Conservation (phyloP, 768 basidiomycete genomes). For the Lentinula sp. region DNA sequence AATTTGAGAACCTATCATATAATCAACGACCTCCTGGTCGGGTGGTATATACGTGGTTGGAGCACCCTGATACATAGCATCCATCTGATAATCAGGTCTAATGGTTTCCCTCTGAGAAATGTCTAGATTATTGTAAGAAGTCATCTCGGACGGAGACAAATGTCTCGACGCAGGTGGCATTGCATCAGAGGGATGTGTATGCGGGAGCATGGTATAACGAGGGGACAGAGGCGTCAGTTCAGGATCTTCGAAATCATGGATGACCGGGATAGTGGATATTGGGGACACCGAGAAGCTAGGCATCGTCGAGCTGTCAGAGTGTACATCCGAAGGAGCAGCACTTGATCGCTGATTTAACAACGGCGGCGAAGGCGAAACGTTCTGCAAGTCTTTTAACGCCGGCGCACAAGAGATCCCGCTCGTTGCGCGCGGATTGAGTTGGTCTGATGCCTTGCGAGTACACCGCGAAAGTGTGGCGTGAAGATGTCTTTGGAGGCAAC, state of each 20-base stretch:
- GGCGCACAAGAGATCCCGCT: background rate
- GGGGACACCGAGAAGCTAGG: background rate
- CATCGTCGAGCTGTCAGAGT: background rate
- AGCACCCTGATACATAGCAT: background rate
- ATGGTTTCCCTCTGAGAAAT: background rate
- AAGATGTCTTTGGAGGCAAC: conserved; percentile 1
- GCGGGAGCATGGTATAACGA: background rate
- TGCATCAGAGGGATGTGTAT: background rate
- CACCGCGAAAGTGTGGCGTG: conserved; percentile 4
- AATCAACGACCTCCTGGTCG: background rate
- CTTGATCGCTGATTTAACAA: background rate
- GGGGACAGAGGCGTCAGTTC: background rate
- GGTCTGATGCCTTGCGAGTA: background rate
- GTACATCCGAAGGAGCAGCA: background rate
- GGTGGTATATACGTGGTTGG: background rate
- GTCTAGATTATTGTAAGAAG: background rate
- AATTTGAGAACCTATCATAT: conserved; percentile 2
- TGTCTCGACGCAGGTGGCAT: background rate
- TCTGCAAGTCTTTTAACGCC: background rate
- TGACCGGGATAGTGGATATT: background rate
- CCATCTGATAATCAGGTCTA: background rate
- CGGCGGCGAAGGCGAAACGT: background rate
- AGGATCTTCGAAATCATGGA: background rate
- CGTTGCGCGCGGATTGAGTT: background rate
- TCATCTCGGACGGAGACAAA: background rate